Base-by-base conservation (phyloP, 2,329 filamentous ascomycete species). In the Aspergillus hortae region DNA sequence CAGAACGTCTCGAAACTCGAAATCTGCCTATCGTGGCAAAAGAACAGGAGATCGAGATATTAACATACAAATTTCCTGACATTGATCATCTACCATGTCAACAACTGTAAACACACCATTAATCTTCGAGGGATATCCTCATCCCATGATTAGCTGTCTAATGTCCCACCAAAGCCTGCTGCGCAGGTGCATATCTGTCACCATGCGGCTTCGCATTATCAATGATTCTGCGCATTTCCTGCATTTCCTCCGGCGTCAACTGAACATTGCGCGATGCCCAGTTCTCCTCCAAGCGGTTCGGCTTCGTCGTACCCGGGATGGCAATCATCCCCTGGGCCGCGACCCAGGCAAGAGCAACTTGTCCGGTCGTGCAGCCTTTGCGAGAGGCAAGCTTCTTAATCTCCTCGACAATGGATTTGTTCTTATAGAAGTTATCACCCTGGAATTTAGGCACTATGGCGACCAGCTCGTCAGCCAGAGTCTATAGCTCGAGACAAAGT, bases 251-350 rank as follows among this genome's bases (percentile, higher is more conserved):
- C 19, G 70, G 66, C 0, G 65, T 70, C 35, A 74, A 51, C 1
- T 70, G 64, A 43, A 74, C 56, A 9, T 73, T 59, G 21, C 69
- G 53, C 1, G 71, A 74, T 0, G 61, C 61, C 67, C 66, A 74
- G 50, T 76, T 77, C 46, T 74, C 68, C 44, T 74, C 71, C 6
- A 76, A 45, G 0, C 74, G 66, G 4, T 53, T 44, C 0, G 66
- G 51, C 55, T 75, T 77, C 0, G 74, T 77, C 0, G 74, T 76
- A 1, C 77, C 77, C 0, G 77, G 75, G 45, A 78, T 78, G 0
- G 75, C 63, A 53, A 79, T 76, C 61, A 76, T 61, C 0, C 69
- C 68, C 38, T 75, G 69, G 61, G 70, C 60, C 9, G 65, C 68
- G 1, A 74, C 71, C 73, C 71, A 75, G 0, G 72, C 69, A 1